Conservation (phyloP, 257 asterid genomes). For the Solanum pennellii region DNA sequence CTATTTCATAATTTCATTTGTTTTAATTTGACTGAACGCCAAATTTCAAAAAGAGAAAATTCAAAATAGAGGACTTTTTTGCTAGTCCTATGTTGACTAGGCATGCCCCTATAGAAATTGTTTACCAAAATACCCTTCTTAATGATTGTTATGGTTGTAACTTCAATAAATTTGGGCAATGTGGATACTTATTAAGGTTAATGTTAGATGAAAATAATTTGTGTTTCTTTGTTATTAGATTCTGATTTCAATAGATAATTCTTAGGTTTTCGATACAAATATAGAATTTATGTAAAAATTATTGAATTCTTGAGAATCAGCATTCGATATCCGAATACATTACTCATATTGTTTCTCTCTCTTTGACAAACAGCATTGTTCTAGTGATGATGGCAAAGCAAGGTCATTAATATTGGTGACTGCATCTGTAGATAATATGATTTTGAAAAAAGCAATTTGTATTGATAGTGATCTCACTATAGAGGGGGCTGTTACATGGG, state of each 20-base stretch:
- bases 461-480: constrained; percentile 59
- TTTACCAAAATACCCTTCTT: not conserved
- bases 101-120: not conserved
- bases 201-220: not conserved
- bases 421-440: constrained; percentile 85
- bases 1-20: not conserved
- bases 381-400: constrained; percentile 46
- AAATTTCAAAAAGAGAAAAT: not conserved
- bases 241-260: not conserved
- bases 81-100: not conserved
- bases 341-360: not conserved
- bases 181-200: not conserved
- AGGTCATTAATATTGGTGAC: constrained; percentile 65
- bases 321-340: not conserved
- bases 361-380: constrained; percentile 56
- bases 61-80: not conserved
- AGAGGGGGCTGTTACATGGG: constrained; percentile 85
- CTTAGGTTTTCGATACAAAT: not conserved
- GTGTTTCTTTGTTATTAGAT: not conserved
- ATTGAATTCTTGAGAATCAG: not conserved
- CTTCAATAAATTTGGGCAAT: not conserved
- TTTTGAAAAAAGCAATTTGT: constrained; percentile 51
- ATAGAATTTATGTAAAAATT: not conserved
- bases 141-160: not conserved
- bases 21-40: not conserved